Conservation (phyloP, 192 early-diverging fungal species). For the Ramicandelaber brevisporus region DNA sequence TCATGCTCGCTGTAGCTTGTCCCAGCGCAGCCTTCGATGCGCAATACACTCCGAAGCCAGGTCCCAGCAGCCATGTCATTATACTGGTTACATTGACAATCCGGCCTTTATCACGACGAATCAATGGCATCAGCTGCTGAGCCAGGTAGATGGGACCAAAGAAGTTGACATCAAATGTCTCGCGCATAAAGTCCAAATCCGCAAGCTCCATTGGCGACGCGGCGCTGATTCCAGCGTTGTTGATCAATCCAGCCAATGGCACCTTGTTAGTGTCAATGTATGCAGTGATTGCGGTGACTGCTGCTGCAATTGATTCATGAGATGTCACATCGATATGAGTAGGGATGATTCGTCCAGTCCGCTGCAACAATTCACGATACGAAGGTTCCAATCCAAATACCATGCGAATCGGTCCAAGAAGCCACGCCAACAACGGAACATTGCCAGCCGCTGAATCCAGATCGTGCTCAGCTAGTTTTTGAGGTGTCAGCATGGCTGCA, state of each 20-base stretch:
- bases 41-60: slow-evolving; percentile 22
- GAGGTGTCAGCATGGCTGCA: too few species aligned
- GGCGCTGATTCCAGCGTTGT: slow-evolving; percentile 21
- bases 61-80: slow-evolving; percentile 20
- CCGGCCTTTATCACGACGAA: slow-evolving; percentile 13
- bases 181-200: slow-evolving; percentile 8
- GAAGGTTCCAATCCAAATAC: too few species aligned
- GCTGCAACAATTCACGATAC: too few species aligned
- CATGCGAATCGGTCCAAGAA: too few species aligned
- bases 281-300: slow-evolving; percentile 5
- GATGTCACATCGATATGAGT: slow-evolving; percentile 15
- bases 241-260: slow-evolving; percentile 16
- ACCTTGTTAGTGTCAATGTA: slow-evolving; percentile 10
- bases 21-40: slow-evolving; percentile 22
- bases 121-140: slow-evolving; percentile 18
- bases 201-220: slow-evolving; percentile 18
- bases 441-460: too few species aligned
- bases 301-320: slow-evolving; percentile 11
- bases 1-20: slow-evolving; percentile 14
- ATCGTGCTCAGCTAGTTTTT: too few species aligned
- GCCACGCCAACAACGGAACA: too few species aligned
- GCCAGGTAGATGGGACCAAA: slow-evolving; percentile 16
- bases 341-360: slow-evolving; percentile 9
- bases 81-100: slow-evolving; percentile 22
- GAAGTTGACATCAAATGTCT: slow-evolving; percentile 19